Base-by-base conservation (phyloP, 441 rosid genomes). In the Adansonia madagascariensis region DNA sequence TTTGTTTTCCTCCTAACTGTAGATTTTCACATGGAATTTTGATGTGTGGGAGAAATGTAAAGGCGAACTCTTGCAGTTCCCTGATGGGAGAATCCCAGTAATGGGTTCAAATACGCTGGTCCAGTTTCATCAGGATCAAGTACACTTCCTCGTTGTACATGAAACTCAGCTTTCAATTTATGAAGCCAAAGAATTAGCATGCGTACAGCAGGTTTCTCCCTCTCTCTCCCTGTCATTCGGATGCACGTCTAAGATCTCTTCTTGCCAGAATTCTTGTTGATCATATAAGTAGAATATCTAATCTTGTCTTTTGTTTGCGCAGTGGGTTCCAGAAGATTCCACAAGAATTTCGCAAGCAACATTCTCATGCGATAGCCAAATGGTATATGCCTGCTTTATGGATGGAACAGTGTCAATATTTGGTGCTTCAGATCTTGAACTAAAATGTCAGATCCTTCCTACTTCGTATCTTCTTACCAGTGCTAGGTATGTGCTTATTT, bases 111-210 rank as follows among this genome's bases (percentile, higher is more conserved):
- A 88, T 65, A 86, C 85, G 7, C 69, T 73, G 20, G 78, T 91
- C 73, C 90, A 89, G 77, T 87, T 89, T 80, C 91, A 88, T 75
- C 80, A 53, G 67, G 88, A 89, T 73, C 89, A 91, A 68, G 79
- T 35, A 52, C 89, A 73, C 39, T 83, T 89, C 82, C 89, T 91
- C 49, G 83, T 78, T 20, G 88, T 85, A 2, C 84, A 88, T 20
- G 82, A 82, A 57, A 80, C 81, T 52, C 87, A 74, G 46, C 84
- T 91, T 12, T 81, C 90, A 18, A 78, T 91, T 61, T 86, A 84
- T 43, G 88, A 87, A 64, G 80, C 90, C 24, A 73, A 76, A 43
- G 69, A 80, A 67, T 79, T 91, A 62, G 83, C 79, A 24, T 82
- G 91, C 79, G 73, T 84, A 62, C 84, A 85, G 66, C 81, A 86